Conservation (phyloP, 1,139 yeast species). For the Geotrichum phurueaensis region DNA sequence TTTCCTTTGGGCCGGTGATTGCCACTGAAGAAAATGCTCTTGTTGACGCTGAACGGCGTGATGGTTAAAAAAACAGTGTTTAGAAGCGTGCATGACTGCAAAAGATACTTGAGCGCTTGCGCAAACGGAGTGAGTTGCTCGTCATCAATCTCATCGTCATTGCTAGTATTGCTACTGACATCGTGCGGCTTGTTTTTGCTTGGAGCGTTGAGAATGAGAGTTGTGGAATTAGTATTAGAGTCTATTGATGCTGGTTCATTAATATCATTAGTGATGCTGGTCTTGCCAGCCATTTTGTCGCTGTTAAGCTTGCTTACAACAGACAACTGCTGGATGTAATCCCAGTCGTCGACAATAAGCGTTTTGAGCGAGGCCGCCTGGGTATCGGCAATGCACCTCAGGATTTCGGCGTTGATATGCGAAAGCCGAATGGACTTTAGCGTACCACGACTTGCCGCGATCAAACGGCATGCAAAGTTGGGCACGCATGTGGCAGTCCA, state of each 20-base stretch:
- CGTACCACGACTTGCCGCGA: neutral
- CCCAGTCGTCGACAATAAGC: constrained; percentile 4
- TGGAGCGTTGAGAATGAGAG: neutral
- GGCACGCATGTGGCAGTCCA: neutral
- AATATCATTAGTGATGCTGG: neutral
- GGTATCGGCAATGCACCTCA: neutral
- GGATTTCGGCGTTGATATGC: neutral
- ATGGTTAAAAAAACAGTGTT: neutral
- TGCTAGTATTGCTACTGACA: neutral
- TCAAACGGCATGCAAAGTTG: neutral
- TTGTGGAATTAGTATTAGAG: neutral
- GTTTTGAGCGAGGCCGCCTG: neutral
- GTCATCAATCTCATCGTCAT: neutral
- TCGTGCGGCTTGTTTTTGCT: neutral
- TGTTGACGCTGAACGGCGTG: neutral
- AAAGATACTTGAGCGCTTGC: neutral
- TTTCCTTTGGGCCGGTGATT: neutral
- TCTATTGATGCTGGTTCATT: neutral
- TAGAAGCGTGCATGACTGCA: neutral
- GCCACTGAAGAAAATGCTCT: neutral
- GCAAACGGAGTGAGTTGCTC: neutral
- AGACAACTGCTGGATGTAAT: neutral
- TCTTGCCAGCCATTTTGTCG: neutral
- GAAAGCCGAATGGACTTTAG: neutral
- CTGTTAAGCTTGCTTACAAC: neutral